Conservation (phyloP, 2,329 filamentous ascomycete genomes). For the Xylariaceae sp. region DNA sequence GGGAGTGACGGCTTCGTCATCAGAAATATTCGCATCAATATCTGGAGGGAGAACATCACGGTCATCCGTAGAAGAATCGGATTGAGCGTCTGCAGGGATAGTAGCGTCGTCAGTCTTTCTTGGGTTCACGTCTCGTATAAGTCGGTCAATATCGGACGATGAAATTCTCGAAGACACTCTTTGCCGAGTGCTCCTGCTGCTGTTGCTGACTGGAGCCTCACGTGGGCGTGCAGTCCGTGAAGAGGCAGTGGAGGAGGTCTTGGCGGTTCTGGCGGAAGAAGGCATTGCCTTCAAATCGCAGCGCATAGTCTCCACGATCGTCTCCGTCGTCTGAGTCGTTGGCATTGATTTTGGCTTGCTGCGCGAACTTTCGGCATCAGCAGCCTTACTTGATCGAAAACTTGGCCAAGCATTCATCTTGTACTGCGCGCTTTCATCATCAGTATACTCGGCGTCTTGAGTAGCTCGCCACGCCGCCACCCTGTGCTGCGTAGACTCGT, state of each 20-base stretch:
- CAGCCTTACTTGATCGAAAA: too few species aligned
- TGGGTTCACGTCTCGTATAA: not conserved
- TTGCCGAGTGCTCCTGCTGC: constrained; percentile 7
- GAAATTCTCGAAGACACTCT: constrained; percentile 6
- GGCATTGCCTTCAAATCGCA: constrained; percentile 19
- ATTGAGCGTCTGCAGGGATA: not conserved
- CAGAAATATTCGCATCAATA: not conserved
- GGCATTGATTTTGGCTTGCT: too few species aligned
- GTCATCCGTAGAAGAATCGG: not conserved
- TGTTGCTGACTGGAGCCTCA: constrained; percentile 18
- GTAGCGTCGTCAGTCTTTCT: not conserved
- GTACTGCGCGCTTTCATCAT: not conserved
- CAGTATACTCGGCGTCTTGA: not conserved
- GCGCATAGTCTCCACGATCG: constrained; percentile 27
- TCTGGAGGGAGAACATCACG: not conserved
- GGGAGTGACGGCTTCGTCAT: not conserved
- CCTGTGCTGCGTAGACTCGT: not conserved
- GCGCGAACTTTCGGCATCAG: too few species aligned
- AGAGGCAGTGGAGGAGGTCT: constrained; percentile 23
- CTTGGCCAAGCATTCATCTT: not conserved
- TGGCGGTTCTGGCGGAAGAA: constrained; percentile 18
- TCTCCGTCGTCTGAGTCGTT: constrained; percentile 12
- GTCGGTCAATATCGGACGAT: constrained; percentile 8
- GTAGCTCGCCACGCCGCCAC: not conserved
- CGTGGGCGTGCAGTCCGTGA: constrained; percentile 27